Evolutionary conservation across 495 filamentous ascomycete genomes (phyloP), one percentile per base, ranked within the genome.

Genomic region (Xylaria acuta): DNA sequence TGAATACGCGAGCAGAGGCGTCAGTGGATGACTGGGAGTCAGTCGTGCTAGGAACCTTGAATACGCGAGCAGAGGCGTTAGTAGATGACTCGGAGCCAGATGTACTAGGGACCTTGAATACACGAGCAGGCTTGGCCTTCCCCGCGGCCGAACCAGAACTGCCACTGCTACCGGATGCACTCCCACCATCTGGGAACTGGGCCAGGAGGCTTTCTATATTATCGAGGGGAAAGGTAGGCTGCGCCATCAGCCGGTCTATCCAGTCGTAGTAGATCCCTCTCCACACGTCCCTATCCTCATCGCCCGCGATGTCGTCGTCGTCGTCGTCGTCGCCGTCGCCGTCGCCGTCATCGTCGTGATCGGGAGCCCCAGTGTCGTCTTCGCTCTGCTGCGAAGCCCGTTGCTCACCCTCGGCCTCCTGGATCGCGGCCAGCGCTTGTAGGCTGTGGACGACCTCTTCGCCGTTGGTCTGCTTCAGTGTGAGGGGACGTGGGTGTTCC

Each of bases 381-480:
- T 60, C 32, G 20, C 20, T 4, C 8, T 64, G 38, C 22, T 43
- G 22, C 22, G 1, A 14, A 22, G 34, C 58, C 12, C 60, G 60
- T 30, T 8, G 36, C 60, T 41, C 60, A 22, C n/a, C 60, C 9
- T 64, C 38, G 9, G 20, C 60, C 20, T 27, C 38, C 5, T 27
- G 60, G 16, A 30, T 16, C 1, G 8, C n/a, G 60, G 60, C 60
- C 12, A 65, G 14, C 34, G 63, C 66, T 2, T 77, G 53, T 18
- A 75, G 67, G 16, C 41, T 72, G 1, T 16, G 11, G 38, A 77
- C 16, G 38, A 68, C 12, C 1, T 51, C 5, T 3, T 34, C 32
- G 9, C 40, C 70, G 38, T 76, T 66, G 27, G 74, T 69, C 36
- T 45, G 47, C n/a, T 47, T 60, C 18, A 71, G 56, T 8, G 41